Evolutionary conservation across 2,329 filamentous ascomycete species (phyloP), one percentile per base, ranked within the genome.

Genomic region (Clarireedia sp.): DNA sequence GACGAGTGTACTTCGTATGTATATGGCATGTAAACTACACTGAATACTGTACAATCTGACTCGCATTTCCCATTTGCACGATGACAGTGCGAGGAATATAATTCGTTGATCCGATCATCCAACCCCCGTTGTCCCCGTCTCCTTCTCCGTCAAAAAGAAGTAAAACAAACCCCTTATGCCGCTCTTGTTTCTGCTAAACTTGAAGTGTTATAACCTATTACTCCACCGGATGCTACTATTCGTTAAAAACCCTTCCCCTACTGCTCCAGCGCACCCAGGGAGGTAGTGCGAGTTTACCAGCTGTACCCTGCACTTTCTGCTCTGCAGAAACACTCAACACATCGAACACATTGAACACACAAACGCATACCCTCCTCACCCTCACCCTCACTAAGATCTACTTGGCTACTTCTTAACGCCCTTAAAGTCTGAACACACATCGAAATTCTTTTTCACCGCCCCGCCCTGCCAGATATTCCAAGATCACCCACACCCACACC

Each of bases 211-310:
- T 33, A 33, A 33, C 8, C 12, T 33, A 33, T 33, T 14, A 33
- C 41, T 45, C 50, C 48, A 51, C 48, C 41, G 45, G 50, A 37
- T 53, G 29, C 21, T 36, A 38, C 50, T 46, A 47, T 43, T 53
- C 43, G 51, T 40, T 41, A 48, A 53, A 38, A 41, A 46, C n/a
- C 6, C 17, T 26, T 26, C 24, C 24, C 24, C 24, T 26, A 26
- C 24, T 26, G 24, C 24, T 7, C 24, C 24, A 26, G 24, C 24
- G 24, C 24, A 7, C 24, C 24, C 24, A 26, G 6, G 24, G 24
- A 26, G 24, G 24, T 26, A 26, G 24, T 26, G 24, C 24, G 24
- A 26, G 24, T 7, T 26, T 33, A 33, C 29, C 29, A 33, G 29
- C 29, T 33, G 1, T 33, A 9, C 29, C 29, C 29, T 33, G 29